Evolutionary conservation across 495 filamentous ascomycete genomes (phyloP), one percentile per base, ranked within the genome.

Genomic region (Tuber brumale): DNA sequence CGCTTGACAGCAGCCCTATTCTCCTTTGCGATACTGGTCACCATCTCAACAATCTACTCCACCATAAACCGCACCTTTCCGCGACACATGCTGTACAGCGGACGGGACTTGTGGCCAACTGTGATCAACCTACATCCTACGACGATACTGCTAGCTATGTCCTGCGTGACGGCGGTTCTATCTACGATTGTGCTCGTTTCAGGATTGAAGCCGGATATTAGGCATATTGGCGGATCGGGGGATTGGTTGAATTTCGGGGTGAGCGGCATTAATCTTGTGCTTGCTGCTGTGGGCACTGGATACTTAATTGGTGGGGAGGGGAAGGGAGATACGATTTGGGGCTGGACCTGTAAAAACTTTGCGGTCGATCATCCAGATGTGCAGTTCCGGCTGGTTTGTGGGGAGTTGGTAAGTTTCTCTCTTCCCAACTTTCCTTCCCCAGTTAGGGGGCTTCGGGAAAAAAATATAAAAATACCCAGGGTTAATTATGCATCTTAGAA

Each of bases 361-460:
- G 48, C 45, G 70, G 73, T 77, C 27, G 70, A 72, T 39, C 75
- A 80, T 42, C 79, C 75, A 16, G 74, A 77, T 31, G 72, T 76
- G 71, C 71, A 81, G 76, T 81, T 81, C 57, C 51, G 31, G 73
- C 73, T 73, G 75, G 70, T 81, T 51, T 81, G 79, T 44, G 79
- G 73, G 2, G 70, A 79, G 61, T 41, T 81, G 73, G 77, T 79
- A 75, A 45, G 77, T 31, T 70, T 18, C 41, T 66, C 51, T 51
- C 27, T 16, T 66, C 21, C 42, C 2, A 61, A 61, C n/a, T 61
- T 31, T 23, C n/a, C 14, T 48, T 69, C n/a, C 39, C 46, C 9
- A 42, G 19, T 71, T 12, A 70, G 37, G 37, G 71, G 21, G 27
- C n/a, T n/a, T n/a, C n/a, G n/a, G n/a, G n/a, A 3, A 21, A 14